Conservation (phyloP, 768 basidiomycete species). For the Kwoniella newhampshirensis region DNA sequence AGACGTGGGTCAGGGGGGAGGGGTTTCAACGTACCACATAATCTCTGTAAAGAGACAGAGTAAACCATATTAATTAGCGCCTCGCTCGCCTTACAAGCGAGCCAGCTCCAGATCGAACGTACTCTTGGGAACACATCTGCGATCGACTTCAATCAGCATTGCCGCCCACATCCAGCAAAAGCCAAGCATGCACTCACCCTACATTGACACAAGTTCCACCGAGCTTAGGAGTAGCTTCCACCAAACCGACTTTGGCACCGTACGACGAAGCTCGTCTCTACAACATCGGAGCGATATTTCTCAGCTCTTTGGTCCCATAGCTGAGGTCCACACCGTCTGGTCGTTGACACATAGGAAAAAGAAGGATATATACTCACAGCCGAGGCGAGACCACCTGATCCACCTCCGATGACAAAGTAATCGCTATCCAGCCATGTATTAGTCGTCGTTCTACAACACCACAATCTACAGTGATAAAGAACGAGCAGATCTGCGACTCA, state of each 20-base stretch:
- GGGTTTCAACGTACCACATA: conserved; percentile 91
- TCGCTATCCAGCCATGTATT: conserved; percentile 56
- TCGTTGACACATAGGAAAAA: too few species aligned
- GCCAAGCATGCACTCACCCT: conserved; percentile 55
- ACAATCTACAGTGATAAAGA: too few species aligned
- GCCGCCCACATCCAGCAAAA: neutral
- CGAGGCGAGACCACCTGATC: conserved; percentile 86
- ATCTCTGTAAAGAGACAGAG: conserved; percentile 59
- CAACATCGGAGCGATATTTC: neutral
- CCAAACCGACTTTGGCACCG: conserved; percentile 87
- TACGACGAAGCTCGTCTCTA: conserved; percentile 88
- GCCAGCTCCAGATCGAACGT: conserved; percentile 24
- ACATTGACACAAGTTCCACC: conserved; percentile 99
- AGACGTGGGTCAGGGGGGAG: neutral
- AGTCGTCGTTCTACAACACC: too few species aligned
- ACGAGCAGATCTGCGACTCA: conserved; percentile 25
- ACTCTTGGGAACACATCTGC: conserved; percentile 97
- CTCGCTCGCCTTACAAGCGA: neutral
- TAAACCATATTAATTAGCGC: neutral
- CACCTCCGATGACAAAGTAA: conserved; percentile 85
- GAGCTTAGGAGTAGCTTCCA: conserved; percentile 70
- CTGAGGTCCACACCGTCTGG: too few species aligned
- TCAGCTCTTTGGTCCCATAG: too few species aligned
- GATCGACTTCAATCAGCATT: conserved; percentile 41
- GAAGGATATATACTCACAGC: conserved; percentile 61